A percentile compares a stretch with the other conserved stretches of the same genome.
phyloP scores from a whole-genome alignment of 352 stramenopile genomes.

The Globisporangium solare region DNA sequence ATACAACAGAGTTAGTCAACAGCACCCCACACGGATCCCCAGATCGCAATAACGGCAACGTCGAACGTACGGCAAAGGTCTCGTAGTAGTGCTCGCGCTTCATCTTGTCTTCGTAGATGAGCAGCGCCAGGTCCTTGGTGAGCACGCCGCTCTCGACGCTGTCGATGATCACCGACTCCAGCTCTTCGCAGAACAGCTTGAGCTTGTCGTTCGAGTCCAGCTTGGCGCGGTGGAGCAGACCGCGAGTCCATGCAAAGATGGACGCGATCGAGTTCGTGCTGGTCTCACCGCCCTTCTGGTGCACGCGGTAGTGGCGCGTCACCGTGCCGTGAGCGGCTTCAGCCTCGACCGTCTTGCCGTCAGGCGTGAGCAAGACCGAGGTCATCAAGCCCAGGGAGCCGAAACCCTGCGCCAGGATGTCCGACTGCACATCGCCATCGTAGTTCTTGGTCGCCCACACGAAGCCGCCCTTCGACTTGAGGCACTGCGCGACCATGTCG shows the following conservation, averaged over 20 bases:
- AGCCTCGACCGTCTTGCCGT: slow-evolving; percentile 86
- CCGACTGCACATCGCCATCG: slow-evolving; percentile 88
- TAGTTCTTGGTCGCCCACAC: slow-evolving; percentile 92
- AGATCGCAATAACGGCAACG: background rate
- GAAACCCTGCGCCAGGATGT: slow-evolving; percentile 86
- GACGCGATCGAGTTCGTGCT: slow-evolving; percentile 87
- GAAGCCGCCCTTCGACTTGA: slow-evolving; percentile 88
- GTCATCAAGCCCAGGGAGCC: slow-evolving; percentile 89
- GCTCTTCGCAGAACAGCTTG: slow-evolving; percentile 61
- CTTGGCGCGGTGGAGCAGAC: slow-evolving; percentile 78
- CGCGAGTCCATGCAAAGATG: slow-evolving; percentile 88
- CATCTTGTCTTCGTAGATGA: slow-evolving; percentile 70
- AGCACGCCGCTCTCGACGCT: slow-evolving; percentile 81
- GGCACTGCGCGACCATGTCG: slow-evolving; percentile 87
- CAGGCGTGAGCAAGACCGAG: slow-evolving; percentile 72
- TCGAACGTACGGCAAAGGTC: slow-evolving; percentile 40
- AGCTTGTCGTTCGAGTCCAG: slow-evolving; percentile 80
- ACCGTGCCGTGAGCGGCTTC: slow-evolving; percentile 89
- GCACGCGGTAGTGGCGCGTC: slow-evolving; percentile 83
- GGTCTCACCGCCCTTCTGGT: slow-evolving; percentile 87
- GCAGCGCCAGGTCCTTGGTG: slow-evolving; percentile 86
- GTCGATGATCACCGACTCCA: slow-evolving; percentile 73
- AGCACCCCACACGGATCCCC: background rate
- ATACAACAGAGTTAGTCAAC: background rate
- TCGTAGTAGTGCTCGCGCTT: slow-evolving; percentile 81